These are phyloP conservation scores for Wallemia mellicola DNA, from an alignment of 1,284 basidiomycete species.

Conservation along the genomic window DNA sequence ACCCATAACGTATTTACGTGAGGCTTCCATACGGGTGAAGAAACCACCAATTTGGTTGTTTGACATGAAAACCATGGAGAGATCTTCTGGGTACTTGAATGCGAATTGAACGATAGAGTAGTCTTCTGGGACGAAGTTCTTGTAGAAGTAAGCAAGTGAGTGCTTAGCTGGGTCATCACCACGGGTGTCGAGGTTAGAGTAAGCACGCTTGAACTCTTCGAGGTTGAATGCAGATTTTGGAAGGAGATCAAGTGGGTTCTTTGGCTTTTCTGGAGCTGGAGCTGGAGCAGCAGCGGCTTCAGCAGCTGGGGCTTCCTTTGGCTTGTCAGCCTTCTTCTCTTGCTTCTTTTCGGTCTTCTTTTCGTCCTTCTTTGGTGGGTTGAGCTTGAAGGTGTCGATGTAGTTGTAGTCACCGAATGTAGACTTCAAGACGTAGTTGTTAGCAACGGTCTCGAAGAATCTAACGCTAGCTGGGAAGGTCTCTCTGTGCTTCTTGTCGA, in stretches of 20 bases:
- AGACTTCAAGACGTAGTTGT: conserved; percentile 42
- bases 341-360: no score
- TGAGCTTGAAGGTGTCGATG: conserved; percentile 35
- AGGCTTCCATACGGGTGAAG: conserved; percentile 82
- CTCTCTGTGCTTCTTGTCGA: conserved; percentile 34
- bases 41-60: conserved; percentile 58
- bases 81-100: conserved; percentile 92
- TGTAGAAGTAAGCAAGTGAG: conserved; percentile 42
- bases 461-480: conserved; percentile 51
- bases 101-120: conserved; percentile 76
- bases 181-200: conserved; percentile 88
- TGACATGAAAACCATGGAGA: conserved; percentile 77
- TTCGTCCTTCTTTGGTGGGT: conserved; percentile 13
- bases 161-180: conserved; percentile 38
- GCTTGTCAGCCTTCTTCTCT: conserved; percentile 21
- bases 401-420: conserved; percentile 32
- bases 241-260: conserved; percentile 77
- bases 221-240: conserved; percentile 80
- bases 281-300: conserved; percentile 28
- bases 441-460: conserved; percentile 49
- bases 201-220: conserved; percentile 91
- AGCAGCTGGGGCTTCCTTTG: conserved; percentile 27
- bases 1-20: conserved; percentile 36
- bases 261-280: conserved; percentile 37
- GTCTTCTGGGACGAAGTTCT: conserved; percentile 47